Evolutionary conservation across 108 stramenopile species (phyloP), one percentile per base, ranked within the genome.

Genomic region (Cylindrotheca fusiformis): DNA sequence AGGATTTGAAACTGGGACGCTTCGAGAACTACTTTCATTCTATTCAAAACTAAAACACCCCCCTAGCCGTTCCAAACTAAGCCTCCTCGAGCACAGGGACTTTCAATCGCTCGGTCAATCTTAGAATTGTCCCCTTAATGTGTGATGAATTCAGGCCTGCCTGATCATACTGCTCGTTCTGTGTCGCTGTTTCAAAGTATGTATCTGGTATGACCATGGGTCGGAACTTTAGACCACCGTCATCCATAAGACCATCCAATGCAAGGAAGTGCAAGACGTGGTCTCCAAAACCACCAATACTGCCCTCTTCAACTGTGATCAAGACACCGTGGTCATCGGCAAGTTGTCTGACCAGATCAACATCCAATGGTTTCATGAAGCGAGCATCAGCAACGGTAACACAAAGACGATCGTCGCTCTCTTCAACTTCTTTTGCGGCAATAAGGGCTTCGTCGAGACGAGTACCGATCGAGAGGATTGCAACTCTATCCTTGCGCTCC

Each of bases 121-220:
- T 72, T 52, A 91, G 55, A 32, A 95, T 84, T 3, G 93, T 96
- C 0, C 90, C 93, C 55, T 77, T 68, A 62, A 98, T 96, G 76
- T 98, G 97, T 55, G 84, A 74, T 26, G 92, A 79, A 64, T 95
- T 95, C 61, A 98, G 78, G 3, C 95, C 94, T 14, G 97, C 97
- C 76, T 86, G 80, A 65, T 98, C 97, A 74, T 98, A 98, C 72
- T 98, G 97, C 67, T 98, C 90, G 47, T 90, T 77, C 69, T 98
- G 97, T 21, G 97, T 91, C 5, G 90, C 97, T 0, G 96, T 85
- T 71, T 98, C 97, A 69, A 98, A 96, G 74, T 87, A 95, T 10
- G 76, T 71, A 72, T 98, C 97, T 24, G 97, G 97, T 46, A 98
- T 81, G 47, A 96, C 94, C 97, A 98, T 98, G 12, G 97, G 94